A percentile compares a stretch with the other conserved stretches of the same genome.
These are phyloP conservation scores for Raffaelea ambrosiae DNA, from an alignment of 2,329 filamentous ascomycete species.

Conservation along the genomic window DNA sequence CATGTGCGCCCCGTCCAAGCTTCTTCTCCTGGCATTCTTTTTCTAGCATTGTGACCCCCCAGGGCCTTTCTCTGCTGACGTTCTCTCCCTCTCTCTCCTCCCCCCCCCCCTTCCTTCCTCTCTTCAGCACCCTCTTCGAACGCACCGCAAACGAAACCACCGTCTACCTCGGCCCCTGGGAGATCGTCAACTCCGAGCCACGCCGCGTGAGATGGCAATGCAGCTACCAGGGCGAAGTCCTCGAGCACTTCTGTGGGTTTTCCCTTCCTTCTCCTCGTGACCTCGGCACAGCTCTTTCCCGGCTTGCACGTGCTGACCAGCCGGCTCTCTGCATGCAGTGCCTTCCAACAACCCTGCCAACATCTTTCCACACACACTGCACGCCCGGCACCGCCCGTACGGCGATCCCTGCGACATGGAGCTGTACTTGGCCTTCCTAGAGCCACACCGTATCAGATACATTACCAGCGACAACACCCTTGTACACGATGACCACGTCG, in stretches of 20 bases:
- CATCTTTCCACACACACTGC: conserved; percentile 39
- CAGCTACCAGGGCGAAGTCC: conserved; percentile 41
- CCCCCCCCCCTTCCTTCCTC: not conserved
- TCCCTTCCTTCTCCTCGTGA: not conserved
- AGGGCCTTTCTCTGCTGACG: not conserved
- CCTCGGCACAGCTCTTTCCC: not conserved
- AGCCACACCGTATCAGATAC: conserved; percentile 40
- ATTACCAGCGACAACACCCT: conserved; percentile 36
- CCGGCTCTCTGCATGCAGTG: conserved; percentile 23
- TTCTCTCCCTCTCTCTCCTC: conserved; percentile 6
- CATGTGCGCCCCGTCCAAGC: no score
- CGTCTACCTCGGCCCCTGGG: conserved; percentile 45
- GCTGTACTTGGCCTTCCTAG: conserved; percentile 37
- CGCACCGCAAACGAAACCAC: conserved; percentile 39
- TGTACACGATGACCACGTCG: conserved; percentile 38
- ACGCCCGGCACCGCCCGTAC: conserved; percentile 41
- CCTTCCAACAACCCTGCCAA: conserved; percentile 35
- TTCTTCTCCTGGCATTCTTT: conserved; percentile 8
- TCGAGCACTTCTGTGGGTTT: conserved; percentile 41
- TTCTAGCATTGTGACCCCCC: not conserved
- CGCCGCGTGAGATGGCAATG: conserved; percentile 45
- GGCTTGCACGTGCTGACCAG: not conserved
- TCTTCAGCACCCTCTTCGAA: conserved; percentile 39
- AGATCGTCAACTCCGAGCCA: conserved; percentile 36
- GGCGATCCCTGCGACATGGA: conserved; percentile 41